Base-by-base conservation (phyloP, 129 eudicot species). In the Artemisia argyi region DNA sequence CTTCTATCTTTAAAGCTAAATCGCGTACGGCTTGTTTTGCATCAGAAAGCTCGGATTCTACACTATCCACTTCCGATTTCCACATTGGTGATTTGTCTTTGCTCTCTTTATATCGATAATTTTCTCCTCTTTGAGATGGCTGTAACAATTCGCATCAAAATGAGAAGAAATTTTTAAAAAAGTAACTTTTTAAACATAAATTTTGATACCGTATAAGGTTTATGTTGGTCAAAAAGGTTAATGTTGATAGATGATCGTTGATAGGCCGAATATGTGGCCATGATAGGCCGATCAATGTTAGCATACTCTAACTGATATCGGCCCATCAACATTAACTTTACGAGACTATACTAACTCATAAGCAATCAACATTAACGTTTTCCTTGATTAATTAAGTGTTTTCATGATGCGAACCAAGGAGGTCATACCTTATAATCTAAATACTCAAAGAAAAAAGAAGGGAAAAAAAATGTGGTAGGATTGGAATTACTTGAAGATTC, bases 21-120 rank as follows among this genome's bases (percentile, higher is more conserved):
- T 87, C 82, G n/a, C 75, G 84, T 14, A 80, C 95, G 8, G 83
- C 79, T 76, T 52, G 82, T 80, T 84, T 87, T 4, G 96, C 95
- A 20, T 69, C 75, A 3, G 71, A 81, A 39, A 89, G 90, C 82
- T 87, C 86, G 9, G 72, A 13, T 72, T 85, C 91, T 65, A 86
- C 87, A 26, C 80, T 73, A 55, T 82, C 82, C 54, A 78, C 74
- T 61, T 13, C 85, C 4, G 80, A 66, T 48, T 85, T 90, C 24
- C 50, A 57, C 82, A 78, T 78, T 46, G 68, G 77, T 17, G 96
- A 89, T 9, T 49, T 32, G 49, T 60, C 39, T 72, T 66, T 79
- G 76, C 74, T 61, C 59, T 87, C 89, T n/a, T 67, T 75, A 44
- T 81, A 44, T 51, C 49, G 76, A 61, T 44, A 47, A 9, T 70